These are phyloP conservation scores for Hymenoscyphus albidus DNA, from an alignment of 2,329 filamentous ascomycete species.

Conservation along the genomic window DNA sequence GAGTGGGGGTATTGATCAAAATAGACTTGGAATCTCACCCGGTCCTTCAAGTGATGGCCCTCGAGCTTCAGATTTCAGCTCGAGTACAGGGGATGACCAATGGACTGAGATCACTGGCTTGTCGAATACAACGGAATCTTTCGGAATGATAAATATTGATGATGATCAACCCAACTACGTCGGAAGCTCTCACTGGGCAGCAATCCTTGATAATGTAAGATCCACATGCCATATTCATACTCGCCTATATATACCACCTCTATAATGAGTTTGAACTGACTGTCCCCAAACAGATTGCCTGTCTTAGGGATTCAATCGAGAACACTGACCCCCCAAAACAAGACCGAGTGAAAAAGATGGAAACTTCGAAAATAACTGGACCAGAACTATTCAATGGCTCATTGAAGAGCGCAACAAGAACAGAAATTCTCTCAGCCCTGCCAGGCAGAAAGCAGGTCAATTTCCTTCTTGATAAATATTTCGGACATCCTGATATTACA, in stretches of 20 bases:
- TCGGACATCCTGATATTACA: conserved; percentile 47
- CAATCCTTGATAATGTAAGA: conserved; percentile 53
- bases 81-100: conserved; percentile 1
- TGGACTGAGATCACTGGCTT: conserved; percentile 11
- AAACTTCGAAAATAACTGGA: conserved; percentile 4
- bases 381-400: conserved; percentile 27
- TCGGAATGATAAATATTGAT: conserved; percentile 26
- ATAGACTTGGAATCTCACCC: neutral
- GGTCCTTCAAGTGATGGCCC: conserved; percentile 6
- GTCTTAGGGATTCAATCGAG: conserved; percentile 54
- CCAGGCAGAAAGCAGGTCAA: conserved; percentile 46
- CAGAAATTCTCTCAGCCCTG: conserved; percentile 46
- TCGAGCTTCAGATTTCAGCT: neutral
- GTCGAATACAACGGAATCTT: conserved; percentile 17
- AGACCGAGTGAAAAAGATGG: conserved; percentile 5
- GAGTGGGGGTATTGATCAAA: conserved; percentile 5
- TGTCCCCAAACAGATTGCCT: conserved; percentile 45
- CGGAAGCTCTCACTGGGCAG: conserved; percentile 55
- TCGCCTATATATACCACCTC: neutral
- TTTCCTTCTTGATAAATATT: conserved; percentile 49
- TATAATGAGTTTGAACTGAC: neutral
- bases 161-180: conserved; percentile 47
- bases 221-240: conserved; percentile 25
- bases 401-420: conserved; percentile 33
- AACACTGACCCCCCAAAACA: conserved; percentile 22